phyloP scores from a whole-genome alignment of 176 grass and related monocot genomes.

The Cocos nucifera region DNA sequence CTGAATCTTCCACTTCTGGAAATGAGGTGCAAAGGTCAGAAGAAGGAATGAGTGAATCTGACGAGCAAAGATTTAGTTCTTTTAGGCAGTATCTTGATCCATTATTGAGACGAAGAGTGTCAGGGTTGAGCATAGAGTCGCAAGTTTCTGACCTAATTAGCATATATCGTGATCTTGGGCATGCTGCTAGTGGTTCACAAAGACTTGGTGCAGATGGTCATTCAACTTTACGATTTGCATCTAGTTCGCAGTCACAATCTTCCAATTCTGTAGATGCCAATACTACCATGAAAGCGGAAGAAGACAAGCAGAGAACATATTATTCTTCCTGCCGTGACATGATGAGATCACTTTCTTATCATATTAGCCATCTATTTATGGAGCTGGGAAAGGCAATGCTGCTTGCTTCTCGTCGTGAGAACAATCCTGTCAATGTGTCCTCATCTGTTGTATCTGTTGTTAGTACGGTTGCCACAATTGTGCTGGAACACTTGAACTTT shows the following conservation, averaged over 20 bases:
- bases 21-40: slow-evolving; percentile 47
- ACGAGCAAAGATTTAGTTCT: slow-evolving; percentile 69
- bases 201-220: slow-evolving; percentile 53
- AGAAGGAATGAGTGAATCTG: slow-evolving; percentile 34
- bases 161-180: slow-evolving; percentile 87
- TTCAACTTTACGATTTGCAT: slow-evolving; percentile 37
- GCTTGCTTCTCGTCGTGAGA: slow-evolving; percentile 77
- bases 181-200: slow-evolving; percentile 45
- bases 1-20: slow-evolving; percentile 34
- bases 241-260: slow-evolving; percentile 45
- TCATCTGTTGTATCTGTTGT: slow-evolving; percentile 81
- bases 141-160: slow-evolving; percentile 90
- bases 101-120: slow-evolving; percentile 72
- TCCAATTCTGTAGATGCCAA: slow-evolving; percentile 52
- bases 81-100: slow-evolving; percentile 97
- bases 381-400: slow-evolving; percentile 94
- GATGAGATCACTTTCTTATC: slow-evolving; percentile 85
- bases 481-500: slow-evolving; percentile 90
- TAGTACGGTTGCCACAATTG: slow-evolving; percentile 54
- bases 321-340: slow-evolving; percentile 73
- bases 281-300: slow-evolving; percentile 34
- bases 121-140: slow-evolving; percentile 82
- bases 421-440: slow-evolving; percentile 67
- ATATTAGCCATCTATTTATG: slow-evolving; percentile 92
- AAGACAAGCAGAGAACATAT: slow-evolving; percentile 63